phyloP scores from a whole-genome alignment of 495 filamentous ascomycete species.

The Trichoderma gamsii region DNA sequence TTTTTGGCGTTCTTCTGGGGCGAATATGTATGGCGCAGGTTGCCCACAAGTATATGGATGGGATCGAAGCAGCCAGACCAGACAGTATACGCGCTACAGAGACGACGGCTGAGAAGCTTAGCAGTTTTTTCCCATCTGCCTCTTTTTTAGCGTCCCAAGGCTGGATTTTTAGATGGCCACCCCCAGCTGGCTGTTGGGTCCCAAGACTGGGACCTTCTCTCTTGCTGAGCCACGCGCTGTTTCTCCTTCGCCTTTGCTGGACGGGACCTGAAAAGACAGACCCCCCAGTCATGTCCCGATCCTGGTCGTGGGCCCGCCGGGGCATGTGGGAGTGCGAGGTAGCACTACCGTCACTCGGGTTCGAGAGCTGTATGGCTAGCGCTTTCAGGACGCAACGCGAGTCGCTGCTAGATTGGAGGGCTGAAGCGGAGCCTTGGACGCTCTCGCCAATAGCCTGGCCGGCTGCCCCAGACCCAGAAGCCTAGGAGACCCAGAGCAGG shows the following conservation, averaged over 20 bases:
- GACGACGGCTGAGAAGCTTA: background rate
- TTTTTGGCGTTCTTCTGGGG: background rate
- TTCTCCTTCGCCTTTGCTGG: background rate
- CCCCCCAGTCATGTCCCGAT: slow-evolving; percentile 2
- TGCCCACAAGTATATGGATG: slow-evolving; percentile 3
- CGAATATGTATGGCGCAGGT: background rate
- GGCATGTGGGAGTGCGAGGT: background rate
- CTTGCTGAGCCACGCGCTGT: slow-evolving; percentile 6
- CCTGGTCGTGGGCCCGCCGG: slow-evolving; percentile 8
- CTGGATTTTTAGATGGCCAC: background rate
- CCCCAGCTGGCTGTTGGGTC: background rate
- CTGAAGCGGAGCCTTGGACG: slow-evolving; percentile 10
- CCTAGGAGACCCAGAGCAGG: background rate
- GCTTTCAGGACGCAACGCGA: slow-evolving; percentile 5
- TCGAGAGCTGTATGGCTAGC: slow-evolving; percentile 14
- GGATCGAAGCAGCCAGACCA: background rate
- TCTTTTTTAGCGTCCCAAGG: background rate
- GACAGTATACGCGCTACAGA: background rate
- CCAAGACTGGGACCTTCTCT: background rate
- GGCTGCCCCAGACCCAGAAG: background rate
- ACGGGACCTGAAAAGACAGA: slow-evolving; percentile 5
- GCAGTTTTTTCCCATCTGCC: background rate
- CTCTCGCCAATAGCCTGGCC: background rate
- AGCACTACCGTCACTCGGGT: slow-evolving; percentile 11
- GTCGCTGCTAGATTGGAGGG: slow-evolving; percentile 11